These are phyloP conservation scores for Naganishia antarctica DNA, from an alignment of 768 basidiomycete species.

Conservation along the genomic window DNA sequence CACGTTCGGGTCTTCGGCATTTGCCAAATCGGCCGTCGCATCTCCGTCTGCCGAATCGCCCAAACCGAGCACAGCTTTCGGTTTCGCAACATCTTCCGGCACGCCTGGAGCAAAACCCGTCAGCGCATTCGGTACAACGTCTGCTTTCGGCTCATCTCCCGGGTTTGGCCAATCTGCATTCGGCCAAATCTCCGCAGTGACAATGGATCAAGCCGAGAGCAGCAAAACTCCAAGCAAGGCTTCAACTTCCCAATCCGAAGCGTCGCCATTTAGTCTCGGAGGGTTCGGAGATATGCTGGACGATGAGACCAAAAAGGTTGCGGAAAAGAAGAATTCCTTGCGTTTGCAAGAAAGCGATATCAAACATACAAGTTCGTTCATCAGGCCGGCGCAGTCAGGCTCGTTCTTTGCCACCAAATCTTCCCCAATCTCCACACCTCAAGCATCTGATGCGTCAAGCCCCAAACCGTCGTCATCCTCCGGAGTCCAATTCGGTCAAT, in stretches of 20 bases:
- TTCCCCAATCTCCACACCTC: constrained; percentile 37
- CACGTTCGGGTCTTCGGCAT: constrained; percentile 28
- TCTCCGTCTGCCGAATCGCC: constrained; percentile 24
- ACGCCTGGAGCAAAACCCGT: not conserved
- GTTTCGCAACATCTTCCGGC: constrained; percentile 29
- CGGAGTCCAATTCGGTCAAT: constrained; percentile 48
- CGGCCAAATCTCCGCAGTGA: not conserved
- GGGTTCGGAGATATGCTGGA: constrained; percentile 40
- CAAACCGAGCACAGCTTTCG: constrained; percentile 13
- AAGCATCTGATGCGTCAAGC: constrained; percentile 40
- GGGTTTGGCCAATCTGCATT: constrained; percentile 46
- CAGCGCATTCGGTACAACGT: constrained; percentile 30
- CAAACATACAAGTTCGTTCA: constrained; percentile 15
- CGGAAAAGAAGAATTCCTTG: not conserved
- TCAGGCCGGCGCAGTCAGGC: constrained; percentile 28
- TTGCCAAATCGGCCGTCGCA: constrained; percentile 22
- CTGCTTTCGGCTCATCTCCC: constrained; percentile 25
- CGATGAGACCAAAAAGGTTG: not conserved
- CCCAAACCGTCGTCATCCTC: constrained; percentile 28
- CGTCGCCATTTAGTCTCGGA: constrained; percentile 44
- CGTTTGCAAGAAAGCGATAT: not conserved
- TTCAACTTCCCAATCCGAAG: constrained; percentile 26
- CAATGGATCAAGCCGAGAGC: not conserved
- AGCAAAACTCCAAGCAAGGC: constrained; percentile 20
- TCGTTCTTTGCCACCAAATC: constrained; percentile 34